Conservation (phyloP, 169 alveolate genomes). For the Plasmodium blacklocki region DNA sequence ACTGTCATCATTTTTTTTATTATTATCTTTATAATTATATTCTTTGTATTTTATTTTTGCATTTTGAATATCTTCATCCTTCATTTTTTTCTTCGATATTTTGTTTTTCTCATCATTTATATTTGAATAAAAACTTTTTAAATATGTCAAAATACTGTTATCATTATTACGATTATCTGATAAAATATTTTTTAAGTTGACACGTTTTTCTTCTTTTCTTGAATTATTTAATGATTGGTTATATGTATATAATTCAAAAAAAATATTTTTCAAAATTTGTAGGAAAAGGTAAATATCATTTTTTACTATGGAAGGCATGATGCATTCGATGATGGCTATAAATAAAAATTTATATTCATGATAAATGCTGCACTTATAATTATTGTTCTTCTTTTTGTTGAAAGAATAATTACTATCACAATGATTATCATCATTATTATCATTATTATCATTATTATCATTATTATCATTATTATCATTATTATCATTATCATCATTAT, state of each 20-base stretch:
- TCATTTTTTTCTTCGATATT: no score
- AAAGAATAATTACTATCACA: no score
- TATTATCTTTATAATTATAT: not conserved
- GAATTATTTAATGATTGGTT: conserved; percentile 40
- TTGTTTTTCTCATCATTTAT: conserved; percentile 25
- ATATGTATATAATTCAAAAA: conserved; percentile 61
- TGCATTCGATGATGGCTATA: conserved; percentile 71
- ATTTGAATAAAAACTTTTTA: conserved; percentile 56
- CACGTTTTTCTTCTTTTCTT: conserved; percentile 1
- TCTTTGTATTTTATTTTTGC: not conserved
- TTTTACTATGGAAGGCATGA: conserved; percentile 73
- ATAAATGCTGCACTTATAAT: conserved; percentile 21
- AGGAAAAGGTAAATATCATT: conserved; percentile 66
- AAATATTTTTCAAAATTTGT: conserved; percentile 51
- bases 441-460: no score
- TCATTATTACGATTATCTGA: conserved; percentile 59
- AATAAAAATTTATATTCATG: conserved; percentile 69
- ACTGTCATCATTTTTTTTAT: not conserved
- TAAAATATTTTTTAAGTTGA: conserved; percentile 39
- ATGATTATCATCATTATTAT: not conserved
- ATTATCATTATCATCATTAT: no score
- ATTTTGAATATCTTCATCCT: not conserved
- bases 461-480: no score
- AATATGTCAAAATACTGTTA: conserved; percentile 32
- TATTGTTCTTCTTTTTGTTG: no score